Evolutionary conservation across 2,329 filamentous ascomycete species (phyloP), one percentile per base, ranked within the genome.

Genomic region (Fusarium humuli): DNA sequence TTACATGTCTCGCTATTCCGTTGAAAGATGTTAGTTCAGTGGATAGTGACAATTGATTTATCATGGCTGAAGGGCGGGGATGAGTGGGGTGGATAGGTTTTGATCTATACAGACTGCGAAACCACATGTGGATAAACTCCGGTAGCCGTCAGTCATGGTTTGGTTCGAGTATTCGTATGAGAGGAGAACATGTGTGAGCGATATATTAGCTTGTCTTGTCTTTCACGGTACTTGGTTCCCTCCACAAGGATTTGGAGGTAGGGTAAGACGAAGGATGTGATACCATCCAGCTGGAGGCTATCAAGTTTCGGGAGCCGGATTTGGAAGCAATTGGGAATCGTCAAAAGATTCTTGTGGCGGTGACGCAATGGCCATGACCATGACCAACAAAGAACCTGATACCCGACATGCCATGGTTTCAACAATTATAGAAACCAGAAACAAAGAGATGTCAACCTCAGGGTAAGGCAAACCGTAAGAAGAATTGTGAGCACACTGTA

Each of bases 1-100:
- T 68, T 46, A 61, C 30, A 56, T 62, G 55, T 69, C 42, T 67
- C 56, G 56, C 30, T 45, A 23, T 41, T 44, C 34, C 18, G 8
- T 29, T 30, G 29, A 29, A 7, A 22, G 45, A 52, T 42, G 37
- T 42, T 44, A 25, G 18, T 34, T 52, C 14, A 53, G 44, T 49
- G 30, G 23, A 27, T 57, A 46, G 20, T 53, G 41, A 48, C n/a
- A 50, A 52, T 50, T 29, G 49, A 46, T 29, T 25, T 20, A 44
- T 56, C 37, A 25, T 30, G 52, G 34, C 37, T 56, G 42, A 63
- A 63, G 57, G 56, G 56, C 14, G 37, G 44, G 29, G 46, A 37
- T 56, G 27, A 42, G 49, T 44, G 49, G 44, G 22, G 34, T 20
- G 27, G 29, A 42, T 46, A 37, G 47, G 58, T 53, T 45, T 62